Conservation (phyloP, 306 rosid species). For the Cicer arietinum region DNA sequence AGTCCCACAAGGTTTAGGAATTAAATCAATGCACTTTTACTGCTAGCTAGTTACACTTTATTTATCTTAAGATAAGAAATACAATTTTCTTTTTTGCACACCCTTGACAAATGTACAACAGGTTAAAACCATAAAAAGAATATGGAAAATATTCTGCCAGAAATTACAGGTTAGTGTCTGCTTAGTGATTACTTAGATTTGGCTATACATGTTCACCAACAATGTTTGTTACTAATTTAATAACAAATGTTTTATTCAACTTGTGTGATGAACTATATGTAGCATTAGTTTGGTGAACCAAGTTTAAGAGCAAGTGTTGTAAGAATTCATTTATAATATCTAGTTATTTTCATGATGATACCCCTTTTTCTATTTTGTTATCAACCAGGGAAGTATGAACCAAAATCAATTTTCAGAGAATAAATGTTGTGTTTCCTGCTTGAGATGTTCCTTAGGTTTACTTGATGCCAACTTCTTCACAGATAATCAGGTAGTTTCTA, state of each 20-base stretch:
- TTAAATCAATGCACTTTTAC: background rate
- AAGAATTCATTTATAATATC: background rate
- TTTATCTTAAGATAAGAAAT: slow-evolving; percentile 30
- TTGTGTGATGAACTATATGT: slow-evolving; percentile 12
- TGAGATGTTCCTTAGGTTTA: slow-evolving; percentile 54
- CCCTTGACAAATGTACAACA: slow-evolving; percentile 45
- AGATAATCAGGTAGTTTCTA: slow-evolving; percentile 52
- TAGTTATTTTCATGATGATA: slow-evolving; percentile 20
- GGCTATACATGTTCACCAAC: background rate
- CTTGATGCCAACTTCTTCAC: slow-evolving; percentile 74
- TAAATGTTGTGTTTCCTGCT: slow-evolving; percentile 43
- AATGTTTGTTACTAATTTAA: slow-evolving; percentile 16
- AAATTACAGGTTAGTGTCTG: slow-evolving; percentile 56
- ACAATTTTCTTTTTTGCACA: slow-evolving; percentile 16
- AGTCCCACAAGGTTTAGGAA: background rate
- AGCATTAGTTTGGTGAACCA: background rate
- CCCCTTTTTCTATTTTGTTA: slow-evolving; percentile 11
- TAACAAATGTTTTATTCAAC: slow-evolving; percentile 2
- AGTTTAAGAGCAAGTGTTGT: slow-evolving; percentile 2
- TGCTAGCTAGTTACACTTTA: background rate
- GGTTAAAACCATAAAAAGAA: slow-evolving; percentile 49
- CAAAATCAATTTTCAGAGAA: slow-evolving; percentile 37
- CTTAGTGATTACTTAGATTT: background rate
- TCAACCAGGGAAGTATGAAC: slow-evolving; percentile 60
- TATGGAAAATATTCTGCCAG: slow-evolving; percentile 51